A percentile compares a stretch with the other conserved stretches of the same genome.
These are phyloP conservation scores for Purshia tridentata DNA, from an alignment of 306 rosid genomes.

Conservation along the genomic window DNA sequence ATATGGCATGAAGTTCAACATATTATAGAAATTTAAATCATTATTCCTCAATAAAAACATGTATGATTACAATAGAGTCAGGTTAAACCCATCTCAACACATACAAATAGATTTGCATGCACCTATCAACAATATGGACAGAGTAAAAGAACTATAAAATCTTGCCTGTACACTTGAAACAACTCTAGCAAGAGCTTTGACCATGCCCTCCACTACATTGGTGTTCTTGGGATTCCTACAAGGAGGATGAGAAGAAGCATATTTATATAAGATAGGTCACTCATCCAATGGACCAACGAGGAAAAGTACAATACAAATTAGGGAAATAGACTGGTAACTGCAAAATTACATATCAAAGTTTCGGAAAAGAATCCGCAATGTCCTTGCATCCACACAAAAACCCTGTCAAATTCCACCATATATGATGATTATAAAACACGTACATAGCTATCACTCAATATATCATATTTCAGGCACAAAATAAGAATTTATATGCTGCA, in stretches of 20 bases:
- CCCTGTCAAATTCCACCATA: slow-evolving; percentile 59
- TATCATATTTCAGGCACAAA: slow-evolving; percentile 11
- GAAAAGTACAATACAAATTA: neutral
- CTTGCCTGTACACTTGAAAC: slow-evolving; percentile 85
- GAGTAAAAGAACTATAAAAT: slow-evolving; percentile 14
- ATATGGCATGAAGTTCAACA: neutral
- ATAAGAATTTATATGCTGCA: slow-evolving; percentile 9
- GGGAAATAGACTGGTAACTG: slow-evolving; percentile 8
- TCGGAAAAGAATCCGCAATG: slow-evolving; percentile 79
- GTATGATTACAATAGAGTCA: neutral
- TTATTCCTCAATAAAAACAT: slow-evolving; percentile 9
- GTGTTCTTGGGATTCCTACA: slow-evolving; percentile 90
- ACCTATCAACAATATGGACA: slow-evolving; percentile 8
- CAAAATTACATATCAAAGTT: slow-evolving; percentile 88
- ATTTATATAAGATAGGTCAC: slow-evolving; percentile 5
- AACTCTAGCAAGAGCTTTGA: slow-evolving; percentile 93
- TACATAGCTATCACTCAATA: slow-evolving; percentile 8
- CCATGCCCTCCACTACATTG: slow-evolving; percentile 93
- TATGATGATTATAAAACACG: slow-evolving; percentile 23
- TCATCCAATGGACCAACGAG: neutral
- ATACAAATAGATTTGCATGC: slow-evolving; percentile 1
- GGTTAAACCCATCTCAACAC: neutral
- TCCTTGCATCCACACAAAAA: slow-evolving; percentile 91
- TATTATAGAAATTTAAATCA: neutral
- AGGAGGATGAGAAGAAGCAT: slow-evolving; percentile 25